Base-by-base conservation (phyloP, 208 protist genomes). In the Leptomonas seymouri region DNA sequence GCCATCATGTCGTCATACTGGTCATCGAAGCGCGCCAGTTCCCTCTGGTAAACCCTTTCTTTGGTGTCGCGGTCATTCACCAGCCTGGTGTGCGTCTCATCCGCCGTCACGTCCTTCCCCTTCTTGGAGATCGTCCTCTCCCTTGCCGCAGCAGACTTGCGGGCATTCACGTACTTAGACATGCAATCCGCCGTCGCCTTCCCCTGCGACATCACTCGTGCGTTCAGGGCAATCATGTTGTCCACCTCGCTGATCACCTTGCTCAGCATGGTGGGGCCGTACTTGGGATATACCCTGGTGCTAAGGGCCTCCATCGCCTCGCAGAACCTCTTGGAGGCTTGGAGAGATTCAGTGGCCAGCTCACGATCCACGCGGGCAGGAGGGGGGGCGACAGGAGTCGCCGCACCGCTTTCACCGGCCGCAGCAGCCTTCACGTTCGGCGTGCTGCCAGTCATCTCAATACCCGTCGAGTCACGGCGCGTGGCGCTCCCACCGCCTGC, bases 1-100 rank as follows among this genome's bases (percentile, higher is more conserved):
- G 20, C 54, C 57, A 77, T 62, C 14, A 76, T 30, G 21, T 57
- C 28, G 59, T 74, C 58, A 44, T 83, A 83, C 27, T 30, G 59
- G 0, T 56, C 54, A 28, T 73, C 45, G 23, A 83, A 83, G n/a
- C n/a, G 1, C 42, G 69, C 36, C 36, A 61, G 51, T 25, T 71
- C 30, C 20, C 23, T 46, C 25, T 48, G 4, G 51, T 49, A 74
- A 11, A 46, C 39, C 18, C 23, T 36, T 20, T 76, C 64, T 30
- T 59, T 67, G 9, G 25, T 56, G 25, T 70, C 53, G 49, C 78
- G 67, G 5, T 66, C 27, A 0, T 21, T 27, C 23, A 75, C 49
- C 3, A 51, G 49, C 31, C 51, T 50, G 5, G 30, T 20, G 67
- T 79, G 79, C 36, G 28, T 27, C 45, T 34, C 51, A 51, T 65